Conservation (phyloP, 345 rosid genomes). For the Isatis tinctoria region DNA sequence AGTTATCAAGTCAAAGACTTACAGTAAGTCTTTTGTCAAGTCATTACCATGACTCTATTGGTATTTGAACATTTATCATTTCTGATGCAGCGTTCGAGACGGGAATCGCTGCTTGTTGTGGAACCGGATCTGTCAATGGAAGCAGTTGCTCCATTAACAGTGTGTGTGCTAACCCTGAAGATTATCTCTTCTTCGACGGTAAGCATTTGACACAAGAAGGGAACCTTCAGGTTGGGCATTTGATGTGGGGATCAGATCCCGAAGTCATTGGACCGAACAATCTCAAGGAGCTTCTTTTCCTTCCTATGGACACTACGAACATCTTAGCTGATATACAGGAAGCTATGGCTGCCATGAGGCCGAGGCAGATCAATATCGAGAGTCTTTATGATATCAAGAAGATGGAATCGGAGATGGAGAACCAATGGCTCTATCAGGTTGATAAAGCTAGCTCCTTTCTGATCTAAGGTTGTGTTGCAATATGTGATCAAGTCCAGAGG, state of each 20-base stretch:
- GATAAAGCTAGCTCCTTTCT: not conserved
- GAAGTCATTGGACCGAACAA: slow-evolving; percentile 31
- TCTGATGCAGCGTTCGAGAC: slow-evolving; percentile 21
- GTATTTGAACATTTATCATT: not conserved
- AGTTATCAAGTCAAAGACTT: slow-evolving; percentile 21
- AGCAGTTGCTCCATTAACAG: not conserved
- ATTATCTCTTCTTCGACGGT: slow-evolving; percentile 34
- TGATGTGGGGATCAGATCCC: slow-evolving; percentile 29
- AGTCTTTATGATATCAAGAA: slow-evolving; percentile 16
- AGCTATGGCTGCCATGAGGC: slow-evolving; percentile 14
- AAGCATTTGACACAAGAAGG: slow-evolving; percentile 30
- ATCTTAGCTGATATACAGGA: slow-evolving; percentile 2
- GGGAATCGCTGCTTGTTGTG: slow-evolving; percentile 35
- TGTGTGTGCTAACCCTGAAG: slow-evolving; percentile 27
- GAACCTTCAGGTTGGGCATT: slow-evolving; percentile 19
- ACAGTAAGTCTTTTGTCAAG: slow-evolving; percentile 21
- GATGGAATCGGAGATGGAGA: slow-evolving; percentile 23
- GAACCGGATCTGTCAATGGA: slow-evolving; percentile 31
- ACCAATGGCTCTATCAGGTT: slow-evolving; percentile 13
- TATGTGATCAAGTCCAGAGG: slow-evolving; percentile 7
- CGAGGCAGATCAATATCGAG: slow-evolving; percentile 5
- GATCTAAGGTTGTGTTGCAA: slow-evolving; percentile 10
- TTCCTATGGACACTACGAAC: slow-evolving; percentile 14
- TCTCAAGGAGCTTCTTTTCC: slow-evolving; percentile 27
- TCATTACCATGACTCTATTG: not conserved